Evolutionary conservation across 2,329 filamentous ascomycete genomes (phyloP).

Genomic region (Chaetomium olivaceum): DNA sequence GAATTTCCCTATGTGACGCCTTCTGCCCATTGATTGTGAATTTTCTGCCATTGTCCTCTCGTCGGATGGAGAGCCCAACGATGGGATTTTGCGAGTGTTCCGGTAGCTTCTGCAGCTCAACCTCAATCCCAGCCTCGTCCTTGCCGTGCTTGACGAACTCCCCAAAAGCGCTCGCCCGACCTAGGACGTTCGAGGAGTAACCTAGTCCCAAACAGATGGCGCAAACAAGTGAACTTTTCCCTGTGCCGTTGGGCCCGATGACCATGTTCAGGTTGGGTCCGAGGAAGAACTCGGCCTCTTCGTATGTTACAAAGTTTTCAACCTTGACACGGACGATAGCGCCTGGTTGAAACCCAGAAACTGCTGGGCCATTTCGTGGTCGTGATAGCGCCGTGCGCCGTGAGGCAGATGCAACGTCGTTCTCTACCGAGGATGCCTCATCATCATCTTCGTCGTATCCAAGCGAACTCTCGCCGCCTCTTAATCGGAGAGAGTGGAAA

Average conservation of each 20-base stretch:
- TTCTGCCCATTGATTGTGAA: slow-evolving; percentile 74
- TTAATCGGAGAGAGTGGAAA: slow-evolving; percentile 24
- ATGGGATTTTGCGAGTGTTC: slow-evolving; percentile 66
- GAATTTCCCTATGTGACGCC: slow-evolving; percentile 62
- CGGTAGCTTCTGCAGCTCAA: slow-evolving; percentile 74
- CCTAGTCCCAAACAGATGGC: slow-evolving; percentile 93
- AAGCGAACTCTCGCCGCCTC: slow-evolving; percentile 29
- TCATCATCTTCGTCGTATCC: slow-evolving; percentile 18
- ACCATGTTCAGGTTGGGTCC: slow-evolving; percentile 97
- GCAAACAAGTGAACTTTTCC: slow-evolving; percentile 95
- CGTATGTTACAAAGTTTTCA: slow-evolving; percentile 92
- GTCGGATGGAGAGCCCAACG: slow-evolving; percentile 73
- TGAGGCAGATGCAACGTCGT: slow-evolving; percentile 18
- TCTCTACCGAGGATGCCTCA: slow-evolving; percentile 24
- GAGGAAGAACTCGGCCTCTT: slow-evolving; percentile 83
- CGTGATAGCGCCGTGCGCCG: slow-evolving; percentile 24
- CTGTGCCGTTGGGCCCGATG: slow-evolving; percentile 97
- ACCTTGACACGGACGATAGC: slow-evolving; percentile 86
- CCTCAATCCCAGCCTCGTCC: slow-evolving; percentile 77
- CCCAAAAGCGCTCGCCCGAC: slow-evolving; percentile 77
- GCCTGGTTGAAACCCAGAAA: slow-evolving; percentile 63
- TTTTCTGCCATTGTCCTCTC: slow-evolving; percentile 77
- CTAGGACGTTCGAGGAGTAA: slow-evolving; percentile 77
- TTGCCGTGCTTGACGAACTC: slow-evolving; percentile 94
- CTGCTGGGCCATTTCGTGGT: slow-evolving; percentile 22